Base-by-base conservation (phyloP, 768 basidiomycete species). In the Suillus brevipes region DNA sequence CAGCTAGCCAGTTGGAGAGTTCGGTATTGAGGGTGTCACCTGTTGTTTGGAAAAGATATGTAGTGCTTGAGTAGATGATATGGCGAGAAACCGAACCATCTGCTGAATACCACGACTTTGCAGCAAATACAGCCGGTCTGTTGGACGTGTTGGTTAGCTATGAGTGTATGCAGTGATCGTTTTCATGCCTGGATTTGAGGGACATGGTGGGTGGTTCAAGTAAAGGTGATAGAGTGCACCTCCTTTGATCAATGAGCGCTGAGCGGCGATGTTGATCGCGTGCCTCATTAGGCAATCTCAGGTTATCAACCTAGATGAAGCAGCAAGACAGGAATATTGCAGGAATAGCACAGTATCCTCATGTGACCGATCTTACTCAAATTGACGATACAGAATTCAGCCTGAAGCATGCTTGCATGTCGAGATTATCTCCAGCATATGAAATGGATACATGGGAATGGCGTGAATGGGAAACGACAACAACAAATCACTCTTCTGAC, bases 81-180 rank as follows among this genome's bases (percentile, higher is more conserved):
- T 66, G 69, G 65, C 56, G 40, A 61, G 60, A 57, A 31, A 65
- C 73, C 74, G 16, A 71, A 91, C 94, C 82, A 69, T 92, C 80
- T 55, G 76, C 82, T 23, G 86, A 87, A 78, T 99, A 99, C 97
- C 97, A 99, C 65, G 87, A 89, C 43, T 90, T 59, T 40, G 58
- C 91, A 3, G 95, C 95, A 79, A 98, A 96, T 1, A 90, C 87
- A 2, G 95, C 91, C 57, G 76, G 73, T 76, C 92, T 85, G 64
- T 36, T 28, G 20, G 42, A 5, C 25, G 1, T 28, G 3, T 58
- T 34, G 20, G 60, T 53, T 42, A 60, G 55, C 64, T 53, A 62
- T 63, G 57, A 55, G 42, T 25, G 50, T 45, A 25, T 40, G 6
- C 37, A 6, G 9, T 8, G 28, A 63, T 34, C 58, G 57, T 13